These are phyloP conservation scores for Penicillium italicum DNA, from an alignment of 2,329 filamentous ascomycete species.

Conservation along the genomic window DNA sequence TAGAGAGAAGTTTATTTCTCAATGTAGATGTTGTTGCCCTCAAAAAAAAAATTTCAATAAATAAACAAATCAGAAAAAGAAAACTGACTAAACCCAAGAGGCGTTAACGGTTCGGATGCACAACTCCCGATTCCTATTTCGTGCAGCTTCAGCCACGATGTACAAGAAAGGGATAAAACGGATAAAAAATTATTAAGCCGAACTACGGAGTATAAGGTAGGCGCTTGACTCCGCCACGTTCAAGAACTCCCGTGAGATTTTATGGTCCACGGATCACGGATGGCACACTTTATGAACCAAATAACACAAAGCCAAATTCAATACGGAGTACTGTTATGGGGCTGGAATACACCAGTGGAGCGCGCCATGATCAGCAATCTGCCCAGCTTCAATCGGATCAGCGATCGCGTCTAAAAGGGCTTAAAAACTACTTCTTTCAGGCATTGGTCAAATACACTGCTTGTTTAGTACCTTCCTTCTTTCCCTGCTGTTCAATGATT, in stretches of 20 bases:
- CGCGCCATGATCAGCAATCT: constrained; percentile 19
- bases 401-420: constrained; percentile 9
- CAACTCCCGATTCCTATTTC: constrained; percentile 1
- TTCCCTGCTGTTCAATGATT: neutral
- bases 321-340: neutral
- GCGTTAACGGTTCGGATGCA: constrained; percentile 16
- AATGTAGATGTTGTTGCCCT: neutral
- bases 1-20: neutral
- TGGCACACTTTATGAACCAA: neutral
- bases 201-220: neutral
- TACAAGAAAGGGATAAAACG: constrained; percentile 3
- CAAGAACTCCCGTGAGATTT: neutral
- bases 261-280: neutral
- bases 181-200: neutral
- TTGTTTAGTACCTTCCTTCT: neutral
- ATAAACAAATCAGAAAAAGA: neutral
- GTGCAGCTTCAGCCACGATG: constrained; percentile 19
- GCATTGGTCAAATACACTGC: neutral
- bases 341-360: constrained; percentile 15
- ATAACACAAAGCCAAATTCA: neutral
- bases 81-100: neutral
- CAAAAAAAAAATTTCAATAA: neutral
- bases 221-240: constrained; percentile 20
- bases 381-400: constrained; percentile 13
- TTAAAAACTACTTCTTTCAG: neutral